Evolutionary conservation across 1,284 basidiomycete genomes (phyloP).

Genomic region (Tremellales sp.): DNA sequence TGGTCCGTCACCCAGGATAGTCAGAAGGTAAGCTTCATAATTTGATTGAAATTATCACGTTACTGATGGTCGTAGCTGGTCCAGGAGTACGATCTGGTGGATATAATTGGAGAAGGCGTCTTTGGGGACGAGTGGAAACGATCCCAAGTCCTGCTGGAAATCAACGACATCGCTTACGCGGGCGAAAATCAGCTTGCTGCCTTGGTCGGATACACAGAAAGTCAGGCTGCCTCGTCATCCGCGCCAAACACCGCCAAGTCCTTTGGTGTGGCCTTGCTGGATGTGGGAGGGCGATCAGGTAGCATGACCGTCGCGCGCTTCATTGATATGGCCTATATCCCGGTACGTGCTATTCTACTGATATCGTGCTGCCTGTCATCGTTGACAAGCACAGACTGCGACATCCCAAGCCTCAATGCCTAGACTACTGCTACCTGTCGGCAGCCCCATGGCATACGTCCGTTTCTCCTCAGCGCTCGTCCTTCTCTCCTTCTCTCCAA

Average conservation of each 20-base stretch:
- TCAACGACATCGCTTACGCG: conserved; percentile 32
- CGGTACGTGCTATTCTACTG: too few species aligned
- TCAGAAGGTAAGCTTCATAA: conserved; percentile 20
- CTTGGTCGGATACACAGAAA: conserved; percentile 35
- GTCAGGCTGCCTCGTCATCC: conserved; percentile 19
- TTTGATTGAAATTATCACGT: neutral
- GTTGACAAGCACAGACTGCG: too few species aligned
- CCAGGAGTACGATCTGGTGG: conserved; percentile 37
- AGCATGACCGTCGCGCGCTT: conserved; percentile 25
- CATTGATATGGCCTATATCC: conserved; percentile 32
- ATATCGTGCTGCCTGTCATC: too few species aligned
- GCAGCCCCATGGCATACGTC: conserved; percentile 43
- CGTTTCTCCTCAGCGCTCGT: conserved; percentile 46
- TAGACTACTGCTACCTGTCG: conserved; percentile 33
- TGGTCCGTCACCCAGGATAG: conserved; percentile 35
- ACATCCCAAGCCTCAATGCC: too few species aligned
- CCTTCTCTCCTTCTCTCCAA: conserved; percentile 33
- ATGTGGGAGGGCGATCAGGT: conserved; percentile 19
- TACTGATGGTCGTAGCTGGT: conserved; percentile 19
- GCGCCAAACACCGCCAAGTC: conserved; percentile 15
- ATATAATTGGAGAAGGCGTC: conserved; percentile 20
- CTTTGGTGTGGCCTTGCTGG: conserved; percentile 34
- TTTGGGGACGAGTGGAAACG: conserved; percentile 21
- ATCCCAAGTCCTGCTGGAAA: conserved; percentile 27
- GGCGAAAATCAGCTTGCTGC: conserved; percentile 27